These are phyloP conservation scores for Sordariomycetes sp. DNA, from an alignment of 2,329 filamentous ascomycete species.

Conservation along the genomic window DNA sequence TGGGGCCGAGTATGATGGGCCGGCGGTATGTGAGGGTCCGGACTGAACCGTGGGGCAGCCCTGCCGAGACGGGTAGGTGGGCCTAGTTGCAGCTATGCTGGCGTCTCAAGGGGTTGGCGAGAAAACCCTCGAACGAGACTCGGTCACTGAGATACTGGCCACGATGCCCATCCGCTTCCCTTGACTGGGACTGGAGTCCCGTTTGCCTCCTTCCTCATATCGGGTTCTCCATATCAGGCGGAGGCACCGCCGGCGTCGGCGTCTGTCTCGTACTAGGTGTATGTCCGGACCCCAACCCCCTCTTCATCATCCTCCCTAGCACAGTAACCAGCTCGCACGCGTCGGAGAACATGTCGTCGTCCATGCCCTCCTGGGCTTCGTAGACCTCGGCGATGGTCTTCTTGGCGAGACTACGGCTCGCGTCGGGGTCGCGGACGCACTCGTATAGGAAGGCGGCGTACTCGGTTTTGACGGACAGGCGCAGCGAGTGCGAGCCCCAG, in stretches of 20 bases:
- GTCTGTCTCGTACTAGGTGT: slow-evolving; percentile 17
- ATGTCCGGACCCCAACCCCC: slow-evolving; percentile 37
- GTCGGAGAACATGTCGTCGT: slow-evolving; percentile 90
- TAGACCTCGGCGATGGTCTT: slow-evolving; percentile 84
- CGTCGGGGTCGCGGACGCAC: slow-evolving; percentile 70
- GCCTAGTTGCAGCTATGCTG: neutral
- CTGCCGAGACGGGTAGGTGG: no score
- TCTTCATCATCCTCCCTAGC: slow-evolving; percentile 78
- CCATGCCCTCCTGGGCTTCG: slow-evolving; percentile 80
- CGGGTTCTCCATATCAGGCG: slow-evolving; percentile 28
- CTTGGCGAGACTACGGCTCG: slow-evolving; percentile 64
- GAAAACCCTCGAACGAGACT: neutral
- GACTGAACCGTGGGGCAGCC: neutral
- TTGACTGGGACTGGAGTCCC: neutral
- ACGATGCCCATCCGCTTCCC: neutral
- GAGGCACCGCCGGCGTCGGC: slow-evolving; percentile 15
- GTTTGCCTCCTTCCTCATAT: slow-evolving; percentile 13
- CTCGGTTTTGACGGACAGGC: slow-evolving; percentile 82
- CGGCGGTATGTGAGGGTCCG: neutral
- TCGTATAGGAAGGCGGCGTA: slow-evolving; percentile 90
- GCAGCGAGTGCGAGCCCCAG: slow-evolving; percentile 78
- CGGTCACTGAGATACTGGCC: no score
- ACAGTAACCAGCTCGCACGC: slow-evolving; percentile 79
- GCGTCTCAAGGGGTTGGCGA: neutral
- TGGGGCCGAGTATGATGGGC: neutral